A percentile compares a stretch with the other conserved stretches of the same genome.
Conservation (phyloP, 78 protist genomes). For the Dictyostelium capitatum region DNA sequence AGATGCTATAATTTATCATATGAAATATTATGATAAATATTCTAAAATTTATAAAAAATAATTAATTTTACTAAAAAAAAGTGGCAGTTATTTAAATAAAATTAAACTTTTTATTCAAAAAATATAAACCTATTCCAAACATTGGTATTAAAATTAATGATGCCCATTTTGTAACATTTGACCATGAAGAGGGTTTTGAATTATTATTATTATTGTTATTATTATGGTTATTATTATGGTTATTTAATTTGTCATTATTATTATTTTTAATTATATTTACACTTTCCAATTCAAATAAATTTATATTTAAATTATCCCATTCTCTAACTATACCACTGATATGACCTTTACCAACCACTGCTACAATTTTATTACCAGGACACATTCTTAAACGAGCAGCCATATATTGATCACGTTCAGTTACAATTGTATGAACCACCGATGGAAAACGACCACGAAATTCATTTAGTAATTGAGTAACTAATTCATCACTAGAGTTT, state of each 20-base stretch:
- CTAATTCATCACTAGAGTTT: slow-evolving; percentile 47
- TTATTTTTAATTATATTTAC: slow-evolving; percentile 1
- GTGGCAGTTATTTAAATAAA: slow-evolving; percentile 9
- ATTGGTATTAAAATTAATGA: slow-evolving; percentile 50
- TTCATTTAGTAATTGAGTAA: slow-evolving; percentile 37
- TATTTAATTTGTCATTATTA: background rate
- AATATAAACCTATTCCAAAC: background rate
- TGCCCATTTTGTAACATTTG: slow-evolving; percentile 65
- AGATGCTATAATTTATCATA: slow-evolving; percentile 24
- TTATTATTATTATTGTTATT: background rate
- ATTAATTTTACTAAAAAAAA: too few relatives aligned
- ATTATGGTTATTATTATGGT: background rate
- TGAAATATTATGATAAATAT: background rate
- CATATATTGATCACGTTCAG: slow-evolving; percentile 81
- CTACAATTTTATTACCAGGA: slow-evolving; percentile 74
- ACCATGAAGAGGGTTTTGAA: background rate
- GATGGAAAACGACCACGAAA: slow-evolving; percentile 66
- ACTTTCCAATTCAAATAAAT: slow-evolving; percentile 48
- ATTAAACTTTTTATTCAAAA: slow-evolving; percentile 42
- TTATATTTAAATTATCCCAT: slow-evolving; percentile 46
- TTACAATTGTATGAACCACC: slow-evolving; percentile 60
- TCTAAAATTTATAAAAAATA: too few relatives aligned
- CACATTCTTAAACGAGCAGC: slow-evolving; percentile 63
- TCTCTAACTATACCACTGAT: slow-evolving; percentile 60
- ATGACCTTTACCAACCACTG: slow-evolving; percentile 77